Conservation (phyloP, 495 filamentous ascomycete genomes). For the Podospora australis region DNA sequence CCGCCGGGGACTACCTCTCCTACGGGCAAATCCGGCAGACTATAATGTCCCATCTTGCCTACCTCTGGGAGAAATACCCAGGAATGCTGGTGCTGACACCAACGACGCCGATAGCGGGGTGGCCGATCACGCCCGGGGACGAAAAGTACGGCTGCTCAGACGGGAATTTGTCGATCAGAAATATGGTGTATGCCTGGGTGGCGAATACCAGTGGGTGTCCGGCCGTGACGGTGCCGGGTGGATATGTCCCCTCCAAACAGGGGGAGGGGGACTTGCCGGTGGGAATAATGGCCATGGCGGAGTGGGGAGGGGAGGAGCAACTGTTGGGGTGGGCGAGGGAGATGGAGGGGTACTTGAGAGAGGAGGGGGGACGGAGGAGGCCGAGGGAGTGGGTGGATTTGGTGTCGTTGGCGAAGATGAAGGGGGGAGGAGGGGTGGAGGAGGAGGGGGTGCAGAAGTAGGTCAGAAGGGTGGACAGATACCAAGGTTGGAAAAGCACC, state of each 20-base stretch:
- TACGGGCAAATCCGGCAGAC: constrained; percentile 69
- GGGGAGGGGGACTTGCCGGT: constrained; percentile 53
- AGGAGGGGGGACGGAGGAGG: constrained; percentile 31
- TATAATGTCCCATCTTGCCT: constrained; percentile 76
- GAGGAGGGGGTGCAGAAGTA: background rate
- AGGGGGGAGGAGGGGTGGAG: constrained; percentile 3
- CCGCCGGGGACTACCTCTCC: constrained; percentile 61
- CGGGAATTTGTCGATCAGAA: constrained; percentile 62
- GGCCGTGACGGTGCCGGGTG: constrained; percentile 69
- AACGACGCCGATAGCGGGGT: constrained; percentile 70
- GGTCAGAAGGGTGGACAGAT: no score
- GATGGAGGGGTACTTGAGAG: constrained; percentile 48
- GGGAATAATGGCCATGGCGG: constrained; percentile 82
- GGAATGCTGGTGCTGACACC: constrained; percentile 76
- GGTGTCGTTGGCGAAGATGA: constrained; percentile 25
- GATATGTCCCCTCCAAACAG: constrained; percentile 53
- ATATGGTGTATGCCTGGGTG: constrained; percentile 85
- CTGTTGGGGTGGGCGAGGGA: constrained; percentile 69
- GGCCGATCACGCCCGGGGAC: constrained; percentile 47
- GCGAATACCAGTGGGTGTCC: constrained; percentile 82
- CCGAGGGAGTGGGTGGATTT: constrained; percentile 40
- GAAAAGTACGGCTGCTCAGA: constrained; percentile 64
- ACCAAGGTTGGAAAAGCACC: no score
- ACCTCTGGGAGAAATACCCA: constrained; percentile 64
- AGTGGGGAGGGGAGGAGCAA: constrained; percentile 82